These are phyloP conservation scores for Pythium brachiatum DNA, from an alignment of 352 stramenopile species.

Conservation along the genomic window DNA sequence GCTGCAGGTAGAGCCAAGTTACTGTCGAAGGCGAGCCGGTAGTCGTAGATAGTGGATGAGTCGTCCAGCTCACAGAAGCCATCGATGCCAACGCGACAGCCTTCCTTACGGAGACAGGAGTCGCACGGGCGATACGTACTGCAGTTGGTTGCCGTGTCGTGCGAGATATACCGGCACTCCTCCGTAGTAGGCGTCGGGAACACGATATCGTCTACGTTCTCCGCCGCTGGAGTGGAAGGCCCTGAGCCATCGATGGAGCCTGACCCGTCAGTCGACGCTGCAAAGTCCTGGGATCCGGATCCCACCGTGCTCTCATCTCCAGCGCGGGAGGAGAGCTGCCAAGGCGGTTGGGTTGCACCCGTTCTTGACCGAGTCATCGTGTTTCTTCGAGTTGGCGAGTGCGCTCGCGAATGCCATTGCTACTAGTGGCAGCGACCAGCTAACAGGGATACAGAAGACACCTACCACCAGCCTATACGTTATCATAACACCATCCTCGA, in stretches of 20 bases:
- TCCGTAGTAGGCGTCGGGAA: neutral
- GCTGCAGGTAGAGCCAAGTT: neutral
- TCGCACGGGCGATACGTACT: conserved; percentile 1
- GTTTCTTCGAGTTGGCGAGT: too few species aligned
- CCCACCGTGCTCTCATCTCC: neutral
- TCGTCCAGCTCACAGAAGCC: conserved; percentile 8
- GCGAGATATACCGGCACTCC: neutral
- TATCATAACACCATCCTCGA: too few species aligned
- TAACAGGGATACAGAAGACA: too few species aligned
- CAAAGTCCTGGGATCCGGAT: neutral
- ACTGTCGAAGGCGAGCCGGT: neutral
- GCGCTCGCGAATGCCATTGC: too few species aligned
- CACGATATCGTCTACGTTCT: neutral
- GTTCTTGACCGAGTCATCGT: too few species aligned
- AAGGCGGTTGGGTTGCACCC: too few species aligned
- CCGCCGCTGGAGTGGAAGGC: too few species aligned
- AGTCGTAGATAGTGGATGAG: neutral
- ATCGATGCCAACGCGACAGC: conserved; percentile 1
- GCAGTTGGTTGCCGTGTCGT: conserved; percentile 2
- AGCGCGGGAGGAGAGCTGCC: too few species aligned
- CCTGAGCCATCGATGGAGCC: neutral
- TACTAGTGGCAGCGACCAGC: too few species aligned
- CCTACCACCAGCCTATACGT: too few species aligned
- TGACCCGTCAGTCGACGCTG: neutral
- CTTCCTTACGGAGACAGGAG: conserved; percentile 5